Evolutionary conservation across 2,329 filamentous ascomycete genomes (phyloP).

Genomic region (Dryadomyces quercus-mongolicae): DNA sequence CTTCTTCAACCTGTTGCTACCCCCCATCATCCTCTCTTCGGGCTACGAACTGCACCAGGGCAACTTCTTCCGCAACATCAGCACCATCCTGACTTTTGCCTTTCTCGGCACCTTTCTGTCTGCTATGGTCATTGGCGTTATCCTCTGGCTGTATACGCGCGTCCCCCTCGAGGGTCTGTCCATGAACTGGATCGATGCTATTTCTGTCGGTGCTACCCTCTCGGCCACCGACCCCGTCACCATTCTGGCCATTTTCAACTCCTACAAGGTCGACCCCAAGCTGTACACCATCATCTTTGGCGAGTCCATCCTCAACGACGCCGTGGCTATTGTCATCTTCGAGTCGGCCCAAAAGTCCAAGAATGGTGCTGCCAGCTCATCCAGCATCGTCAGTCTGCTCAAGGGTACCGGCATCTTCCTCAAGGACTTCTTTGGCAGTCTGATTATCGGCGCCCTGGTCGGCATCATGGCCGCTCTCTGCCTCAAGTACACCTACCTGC

Average conservation of each 20-base stretch:
- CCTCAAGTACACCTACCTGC: constrained; percentile 88
- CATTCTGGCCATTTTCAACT: constrained; percentile 96
- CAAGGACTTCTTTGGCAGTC: constrained; percentile 87
- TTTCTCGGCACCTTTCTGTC: constrained; percentile 97
- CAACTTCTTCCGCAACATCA: constrained; percentile 98
- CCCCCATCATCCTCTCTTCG: constrained; percentile 92
- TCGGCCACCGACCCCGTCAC: constrained; percentile 97
- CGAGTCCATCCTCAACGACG: constrained; percentile 95
- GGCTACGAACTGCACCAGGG: constrained; percentile 96
- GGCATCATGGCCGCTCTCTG: constrained; percentile 78
- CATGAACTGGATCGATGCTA: constrained; percentile 88
- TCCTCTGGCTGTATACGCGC: constrained; percentile 80
- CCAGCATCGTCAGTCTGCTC: constrained; percentile 73
- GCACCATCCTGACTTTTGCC: constrained; percentile 92
- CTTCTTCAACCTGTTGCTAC: constrained; percentile 98
- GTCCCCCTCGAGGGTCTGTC: constrained; percentile 76
- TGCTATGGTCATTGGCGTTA: constrained; percentile 80
- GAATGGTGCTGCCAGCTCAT: constrained; percentile 55
- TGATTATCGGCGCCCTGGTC: constrained; percentile 78
- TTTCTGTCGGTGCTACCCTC: constrained; percentile 89
- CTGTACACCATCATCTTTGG: constrained; percentile 98
- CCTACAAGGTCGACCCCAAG: constrained; percentile 98
- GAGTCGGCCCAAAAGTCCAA: constrained; percentile 93
- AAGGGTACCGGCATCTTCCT: constrained; percentile 92
- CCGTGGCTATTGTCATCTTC: constrained; percentile 96